Percentiles rank a stretch among this genome's conserved stretches.
phyloP scores from a whole-genome alignment of 139 green algal genomes.

The Chlorella sp. region DNA sequence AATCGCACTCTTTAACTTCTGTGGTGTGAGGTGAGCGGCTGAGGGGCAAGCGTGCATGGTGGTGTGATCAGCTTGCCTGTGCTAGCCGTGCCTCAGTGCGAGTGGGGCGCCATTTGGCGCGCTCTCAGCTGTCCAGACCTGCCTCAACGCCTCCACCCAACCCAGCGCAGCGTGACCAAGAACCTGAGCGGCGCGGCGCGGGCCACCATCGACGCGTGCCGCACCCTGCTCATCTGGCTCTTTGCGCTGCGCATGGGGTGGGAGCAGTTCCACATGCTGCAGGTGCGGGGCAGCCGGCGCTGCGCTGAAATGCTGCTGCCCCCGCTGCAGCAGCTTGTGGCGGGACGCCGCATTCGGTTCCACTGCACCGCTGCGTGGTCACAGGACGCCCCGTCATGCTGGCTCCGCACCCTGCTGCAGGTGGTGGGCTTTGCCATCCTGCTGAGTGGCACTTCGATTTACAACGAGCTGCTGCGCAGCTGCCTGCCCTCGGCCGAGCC shows the following conservation, averaged over 20 bases:
- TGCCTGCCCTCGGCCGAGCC: constrained; percentile 52
- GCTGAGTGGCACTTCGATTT: constrained; percentile 73
- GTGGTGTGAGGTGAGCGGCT: constrained; percentile 37
- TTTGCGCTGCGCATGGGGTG: constrained; percentile 76
- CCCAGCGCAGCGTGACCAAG: constrained; percentile 58
- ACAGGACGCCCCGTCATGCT: neutral
- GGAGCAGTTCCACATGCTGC: constrained; percentile 82
- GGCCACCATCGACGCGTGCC: constrained; percentile 84
- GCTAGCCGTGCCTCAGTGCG: no score
- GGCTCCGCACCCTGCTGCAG: constrained; percentile 16
- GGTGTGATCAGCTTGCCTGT: no score
- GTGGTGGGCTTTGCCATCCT: constrained; percentile 84
- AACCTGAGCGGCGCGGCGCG: constrained; percentile 73
- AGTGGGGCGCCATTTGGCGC: no score
- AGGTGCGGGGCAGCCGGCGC: constrained; percentile 43
- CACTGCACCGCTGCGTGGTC: neutral
- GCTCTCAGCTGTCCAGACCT: neutral
- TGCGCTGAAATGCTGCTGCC: neutral
- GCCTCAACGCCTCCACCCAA: neutral
- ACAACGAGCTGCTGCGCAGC: constrained; percentile 82
- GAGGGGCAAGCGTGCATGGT: neutral
- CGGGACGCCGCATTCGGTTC: neutral
- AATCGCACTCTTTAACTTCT: constrained; percentile 90
- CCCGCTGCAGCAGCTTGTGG: neutral
- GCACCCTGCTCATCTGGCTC: constrained; percentile 86